phyloP scores from a whole-genome alignment of 169 alveolate genomes.

The Theileria annulata region DNA sequence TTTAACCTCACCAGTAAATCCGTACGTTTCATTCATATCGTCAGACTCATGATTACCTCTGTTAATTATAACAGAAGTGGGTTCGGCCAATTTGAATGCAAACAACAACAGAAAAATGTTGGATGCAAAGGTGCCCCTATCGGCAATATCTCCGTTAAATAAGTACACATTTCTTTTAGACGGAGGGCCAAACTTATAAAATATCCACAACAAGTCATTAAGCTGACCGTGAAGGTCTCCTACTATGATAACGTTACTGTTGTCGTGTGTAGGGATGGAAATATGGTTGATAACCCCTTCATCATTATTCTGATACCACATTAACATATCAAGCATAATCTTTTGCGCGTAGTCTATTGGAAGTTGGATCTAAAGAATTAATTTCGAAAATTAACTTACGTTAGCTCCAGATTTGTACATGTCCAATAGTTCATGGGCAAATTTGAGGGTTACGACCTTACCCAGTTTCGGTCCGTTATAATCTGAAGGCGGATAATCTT shows the following conservation, averaged over 20 bases:
- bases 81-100: slow-evolving; percentile 84
- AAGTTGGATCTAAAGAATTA: slow-evolving; percentile 14
- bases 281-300: slow-evolving; percentile 54
- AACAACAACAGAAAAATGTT: slow-evolving; percentile 84
- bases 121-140: slow-evolving; percentile 86
- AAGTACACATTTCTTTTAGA: slow-evolving; percentile 82
- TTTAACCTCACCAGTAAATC: slow-evolving; percentile 84
- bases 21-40: slow-evolving; percentile 89
- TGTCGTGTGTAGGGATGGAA: slow-evolving; percentile 47
- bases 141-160: slow-evolving; percentile 92
- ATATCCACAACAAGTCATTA: slow-evolving; percentile 86
- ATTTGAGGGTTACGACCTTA: slow-evolving; percentile 51
- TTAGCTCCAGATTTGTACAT: slow-evolving; percentile 52
- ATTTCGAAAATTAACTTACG: slow-evolving; percentile 17
- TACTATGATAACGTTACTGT: slow-evolving; percentile 68
- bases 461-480: slow-evolving; percentile 67
- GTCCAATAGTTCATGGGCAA: slow-evolving; percentile 64
- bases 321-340: slow-evolving; percentile 56
- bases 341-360: slow-evolving; percentile 68
- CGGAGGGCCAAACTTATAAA: slow-evolving; percentile 88
- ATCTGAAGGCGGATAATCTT: slow-evolving; percentile 31
- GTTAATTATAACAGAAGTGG: slow-evolving; percentile 82
- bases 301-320: slow-evolving; percentile 49
- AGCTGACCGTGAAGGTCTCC: slow-evolving; percentile 92
- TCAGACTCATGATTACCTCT: slow-evolving; percentile 91